phyloP scores from a whole-genome alignment of 2,329 filamentous ascomycete genomes.

The Thermoascus crustaceus region DNA sequence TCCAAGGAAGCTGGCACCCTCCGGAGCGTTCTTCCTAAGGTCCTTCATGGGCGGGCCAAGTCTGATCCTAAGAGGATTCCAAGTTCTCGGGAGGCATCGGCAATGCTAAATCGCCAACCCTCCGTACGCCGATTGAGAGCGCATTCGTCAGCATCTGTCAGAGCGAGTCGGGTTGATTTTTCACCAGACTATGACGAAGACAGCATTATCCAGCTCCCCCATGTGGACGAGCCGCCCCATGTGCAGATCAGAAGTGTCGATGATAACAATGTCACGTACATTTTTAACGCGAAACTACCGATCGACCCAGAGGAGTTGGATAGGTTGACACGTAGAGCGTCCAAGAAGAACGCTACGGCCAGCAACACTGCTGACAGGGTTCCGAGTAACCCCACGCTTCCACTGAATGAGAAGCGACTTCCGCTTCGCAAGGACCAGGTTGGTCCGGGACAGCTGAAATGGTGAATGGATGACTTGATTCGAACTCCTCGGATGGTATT shows the following conservation, averaged over 20 bases:
- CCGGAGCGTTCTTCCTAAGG: too few species aligned
- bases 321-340: constrained; percentile 20
- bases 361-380: too few species aligned
- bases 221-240: constrained; percentile 8
- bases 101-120: neutral
- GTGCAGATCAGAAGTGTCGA: constrained; percentile 26
- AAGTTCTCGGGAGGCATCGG: too few species aligned
- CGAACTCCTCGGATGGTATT: too few species aligned
- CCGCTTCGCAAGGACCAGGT: constrained; percentile 3
- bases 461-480: too few species aligned
- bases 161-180: constrained; percentile 13
- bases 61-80: too few species aligned
- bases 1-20: neutral
- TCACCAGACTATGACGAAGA: constrained; percentile 24
- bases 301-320: constrained; percentile 23
- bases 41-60: too few species aligned
- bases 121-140: constrained; percentile 12
- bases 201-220: constrained; percentile 27
- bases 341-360: neutral
- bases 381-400: too few species aligned
- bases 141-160: constrained; percentile 19
- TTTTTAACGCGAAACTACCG: constrained; percentile 19
- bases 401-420: constrained; percentile 3
- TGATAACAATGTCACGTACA: constrained; percentile 25
- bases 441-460: too few species aligned